phyloP scores from a whole-genome alignment of 345 rosid species.

The Hibiscus tridactylites region DNA sequence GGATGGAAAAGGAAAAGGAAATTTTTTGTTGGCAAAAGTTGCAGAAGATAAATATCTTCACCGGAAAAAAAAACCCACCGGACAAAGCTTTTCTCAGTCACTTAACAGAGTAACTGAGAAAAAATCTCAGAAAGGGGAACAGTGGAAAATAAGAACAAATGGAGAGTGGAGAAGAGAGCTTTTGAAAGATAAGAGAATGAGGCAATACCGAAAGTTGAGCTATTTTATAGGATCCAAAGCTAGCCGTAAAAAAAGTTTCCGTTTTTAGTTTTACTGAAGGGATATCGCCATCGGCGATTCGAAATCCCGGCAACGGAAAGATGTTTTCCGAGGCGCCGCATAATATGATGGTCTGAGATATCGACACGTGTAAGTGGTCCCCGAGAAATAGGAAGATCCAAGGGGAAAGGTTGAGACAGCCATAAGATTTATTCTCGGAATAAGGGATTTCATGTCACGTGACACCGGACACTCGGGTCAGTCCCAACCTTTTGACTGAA shows the following conservation, averaged over 20 bases:
- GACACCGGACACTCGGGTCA: conserved; percentile 23
- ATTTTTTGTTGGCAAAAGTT: conserved; percentile 5
- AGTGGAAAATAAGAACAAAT: neutral
- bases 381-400: neutral
- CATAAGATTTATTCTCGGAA: neutral
- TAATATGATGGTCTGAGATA: conserved; percentile 7
- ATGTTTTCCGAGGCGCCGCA: conserved; percentile 32
- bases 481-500: conserved; percentile 30
- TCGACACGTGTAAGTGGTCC: conserved; percentile 21
- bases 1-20: conserved; percentile 6
- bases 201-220: conserved; percentile 7
- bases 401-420: conserved; percentile 33
- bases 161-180: neutral
- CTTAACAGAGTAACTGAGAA: neutral
- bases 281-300: neutral
- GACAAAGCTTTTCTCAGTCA: neutral
- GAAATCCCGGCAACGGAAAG: neutral
- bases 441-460: conserved; percentile 23
- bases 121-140: neutral
- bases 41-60: conserved; percentile 10
- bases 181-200: neutral
- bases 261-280: neutral
- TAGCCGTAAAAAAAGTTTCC: conserved; percentile 4
- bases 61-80: conserved; percentile 5
- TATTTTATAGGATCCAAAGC: conserved; percentile 35